These are phyloP conservation scores for Aspergillus leporis DNA, from an alignment of 495 filamentous ascomycete genomes.

Conservation along the genomic window DNA sequence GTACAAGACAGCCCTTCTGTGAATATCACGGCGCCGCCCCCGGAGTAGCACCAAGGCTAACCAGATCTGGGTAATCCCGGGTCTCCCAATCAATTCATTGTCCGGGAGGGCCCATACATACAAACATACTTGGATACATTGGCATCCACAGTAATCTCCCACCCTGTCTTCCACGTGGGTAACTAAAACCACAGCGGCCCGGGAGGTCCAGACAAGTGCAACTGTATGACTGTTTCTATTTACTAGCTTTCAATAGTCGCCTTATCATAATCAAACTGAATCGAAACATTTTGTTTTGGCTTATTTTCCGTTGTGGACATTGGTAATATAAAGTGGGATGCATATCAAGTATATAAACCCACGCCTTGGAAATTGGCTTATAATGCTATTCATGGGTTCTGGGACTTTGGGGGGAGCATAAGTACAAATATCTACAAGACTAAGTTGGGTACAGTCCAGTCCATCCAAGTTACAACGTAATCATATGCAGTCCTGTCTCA, in stretches of 20 bases:
- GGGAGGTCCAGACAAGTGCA: slow-evolving; percentile 6
- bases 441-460: background rate
- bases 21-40: too few relatives aligned
- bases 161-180: slow-evolving; percentile 23
- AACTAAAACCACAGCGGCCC: slow-evolving; percentile 12
- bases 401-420: too few relatives aligned
- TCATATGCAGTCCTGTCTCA: background rate
- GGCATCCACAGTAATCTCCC: slow-evolving; percentile 7
- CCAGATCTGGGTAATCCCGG: background rate
- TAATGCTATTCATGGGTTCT: too few relatives aligned
- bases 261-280: slow-evolving; percentile 21
- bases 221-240: background rate
- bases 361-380: too few relatives aligned
- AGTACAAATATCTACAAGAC: background rate
- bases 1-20: too few relatives aligned
- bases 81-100: too few relatives aligned
- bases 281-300: slow-evolving; percentile 2
- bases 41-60: background rate
- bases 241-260: slow-evolving; percentile 4
- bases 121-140: background rate
- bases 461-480: background rate
- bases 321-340: background rate
- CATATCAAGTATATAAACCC: background rate
- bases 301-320: background rate
- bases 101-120: background rate